Evolutionary conservation across 352 stramenopile species (phyloP).

Genomic region (Pythium coloratum): DNA sequence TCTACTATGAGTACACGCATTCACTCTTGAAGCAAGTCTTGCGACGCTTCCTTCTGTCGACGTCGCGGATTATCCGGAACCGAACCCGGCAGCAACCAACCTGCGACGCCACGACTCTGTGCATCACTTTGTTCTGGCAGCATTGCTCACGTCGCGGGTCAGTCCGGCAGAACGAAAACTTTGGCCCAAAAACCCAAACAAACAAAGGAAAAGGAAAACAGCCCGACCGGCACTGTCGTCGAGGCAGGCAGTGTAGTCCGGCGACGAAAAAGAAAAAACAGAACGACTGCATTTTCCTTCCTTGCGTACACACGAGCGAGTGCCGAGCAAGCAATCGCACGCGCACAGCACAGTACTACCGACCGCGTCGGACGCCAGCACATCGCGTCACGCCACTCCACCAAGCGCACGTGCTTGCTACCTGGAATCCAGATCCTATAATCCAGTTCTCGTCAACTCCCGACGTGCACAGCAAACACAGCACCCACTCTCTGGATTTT

Average conservation of each 20-base stretch:
- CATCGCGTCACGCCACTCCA: background rate
- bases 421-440: background rate
- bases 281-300: constrained; percentile 16
- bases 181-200: background rate
- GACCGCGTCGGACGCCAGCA: background rate
- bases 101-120: constrained; percentile 22
- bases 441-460: background rate
- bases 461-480: background rate
- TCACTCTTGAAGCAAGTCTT: background rate
- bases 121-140: constrained; percentile 21
- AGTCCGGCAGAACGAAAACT: background rate
- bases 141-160: constrained; percentile 19
- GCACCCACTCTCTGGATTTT: background rate
- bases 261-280: constrained; percentile 35
- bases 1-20: background rate
- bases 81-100: constrained; percentile 1
- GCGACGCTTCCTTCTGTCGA: constrained; percentile 11
- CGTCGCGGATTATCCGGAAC: constrained; percentile 21
- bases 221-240: background rate
- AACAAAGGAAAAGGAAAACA: constrained; percentile 28
- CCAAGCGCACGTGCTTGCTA: constrained; percentile 5
- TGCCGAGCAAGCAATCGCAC: background rate
- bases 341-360: background rate
- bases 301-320: constrained; percentile 5
- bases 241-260: constrained; percentile 6